These are phyloP conservation scores for Agaricus blazei DNA, from an alignment of 768 basidiomycete species.

Conservation along the genomic window DNA sequence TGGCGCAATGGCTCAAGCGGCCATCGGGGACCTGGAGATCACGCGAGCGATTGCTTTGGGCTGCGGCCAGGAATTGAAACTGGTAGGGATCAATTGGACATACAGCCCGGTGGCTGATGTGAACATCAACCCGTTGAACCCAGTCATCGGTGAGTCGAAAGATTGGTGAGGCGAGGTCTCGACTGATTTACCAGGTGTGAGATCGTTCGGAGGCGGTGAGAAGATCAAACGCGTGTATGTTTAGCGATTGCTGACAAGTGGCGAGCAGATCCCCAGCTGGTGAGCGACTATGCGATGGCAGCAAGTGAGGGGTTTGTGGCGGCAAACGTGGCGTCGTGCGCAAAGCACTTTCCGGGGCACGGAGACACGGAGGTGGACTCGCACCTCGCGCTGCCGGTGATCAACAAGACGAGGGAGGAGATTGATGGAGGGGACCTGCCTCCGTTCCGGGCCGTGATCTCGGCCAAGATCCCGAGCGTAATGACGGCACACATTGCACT, in stretches of 20 bases:
- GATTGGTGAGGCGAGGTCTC: background rate
- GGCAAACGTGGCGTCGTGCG: slow-evolving; percentile 51
- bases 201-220: slow-evolving; percentile 66
- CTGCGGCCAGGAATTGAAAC: slow-evolving; percentile 50
- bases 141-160: slow-evolving; percentile 56
- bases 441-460: slow-evolving; percentile 49
- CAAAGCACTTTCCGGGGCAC: slow-evolving; percentile 74
- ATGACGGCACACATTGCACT: slow-evolving; percentile 78
- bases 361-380: slow-evolving; percentile 72
- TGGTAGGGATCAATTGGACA: slow-evolving; percentile 66
- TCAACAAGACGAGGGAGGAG: slow-evolving; percentile 41
- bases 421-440: slow-evolving; percentile 47
- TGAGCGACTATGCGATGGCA: slow-evolving; percentile 42
- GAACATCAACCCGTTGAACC: slow-evolving; percentile 64
- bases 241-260: background rate
- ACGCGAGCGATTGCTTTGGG: slow-evolving; percentile 40
- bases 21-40: slow-evolving; percentile 42
- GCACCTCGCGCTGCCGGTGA: slow-evolving; percentile 59
- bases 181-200: slow-evolving; percentile 40
- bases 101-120: slow-evolving; percentile 71
- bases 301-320: slow-evolving; percentile 43
- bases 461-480: slow-evolving; percentile 41
- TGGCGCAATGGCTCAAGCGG: slow-evolving; percentile 69
- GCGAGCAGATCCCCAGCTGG: slow-evolving; percentile 47
- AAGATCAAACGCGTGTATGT: background rate